Evolutionary conservation across 139 green algal genomes (phyloP).

Genomic region (Chlamydomonas sp.): DNA sequence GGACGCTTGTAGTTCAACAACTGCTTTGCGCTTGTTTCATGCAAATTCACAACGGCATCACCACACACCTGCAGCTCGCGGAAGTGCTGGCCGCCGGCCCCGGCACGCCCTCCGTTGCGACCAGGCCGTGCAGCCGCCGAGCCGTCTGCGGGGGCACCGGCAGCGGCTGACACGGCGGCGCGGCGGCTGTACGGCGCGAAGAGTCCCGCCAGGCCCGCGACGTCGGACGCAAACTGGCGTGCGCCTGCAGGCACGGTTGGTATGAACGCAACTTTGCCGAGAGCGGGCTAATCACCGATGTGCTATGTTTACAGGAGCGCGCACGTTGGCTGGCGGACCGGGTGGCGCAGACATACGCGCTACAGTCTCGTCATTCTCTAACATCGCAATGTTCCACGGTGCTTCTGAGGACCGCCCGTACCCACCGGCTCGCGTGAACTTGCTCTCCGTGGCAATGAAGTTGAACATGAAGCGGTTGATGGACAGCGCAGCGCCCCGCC

Average conservation of each 20-base stretch:
- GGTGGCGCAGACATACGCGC: too few species aligned
- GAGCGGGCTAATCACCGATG: background rate
- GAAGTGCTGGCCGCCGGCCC: constrained; percentile 40
- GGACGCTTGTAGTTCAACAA: too few species aligned
- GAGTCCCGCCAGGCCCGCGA: constrained; percentile 29
- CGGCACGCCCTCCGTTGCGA: background rate
- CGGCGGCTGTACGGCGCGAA: constrained; percentile 45
- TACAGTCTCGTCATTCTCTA: too few species aligned
- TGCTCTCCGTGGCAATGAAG: constrained; percentile 53
- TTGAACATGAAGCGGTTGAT: constrained; percentile 65
- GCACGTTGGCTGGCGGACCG: too few species aligned
- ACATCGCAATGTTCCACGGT: too few species aligned
- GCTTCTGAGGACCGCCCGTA: background rate
- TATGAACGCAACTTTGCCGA: background rate
- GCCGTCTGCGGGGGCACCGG: background rate
- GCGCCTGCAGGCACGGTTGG: constrained; percentile 14
- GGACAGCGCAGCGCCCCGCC: constrained; percentile 33
- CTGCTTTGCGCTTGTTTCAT: too few species aligned
- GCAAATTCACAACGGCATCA: too few species aligned
- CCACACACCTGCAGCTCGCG: constrained; percentile 33
- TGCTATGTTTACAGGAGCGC: too few species aligned
- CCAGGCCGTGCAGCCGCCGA: background rate
- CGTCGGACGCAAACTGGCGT: constrained; percentile 38
- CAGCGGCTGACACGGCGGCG: background rate
- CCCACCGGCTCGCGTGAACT: constrained; percentile 21